Evolutionary conservation across 805 yeast species (phyloP).

Genomic region (Saturnispora ahearnii): DNA sequence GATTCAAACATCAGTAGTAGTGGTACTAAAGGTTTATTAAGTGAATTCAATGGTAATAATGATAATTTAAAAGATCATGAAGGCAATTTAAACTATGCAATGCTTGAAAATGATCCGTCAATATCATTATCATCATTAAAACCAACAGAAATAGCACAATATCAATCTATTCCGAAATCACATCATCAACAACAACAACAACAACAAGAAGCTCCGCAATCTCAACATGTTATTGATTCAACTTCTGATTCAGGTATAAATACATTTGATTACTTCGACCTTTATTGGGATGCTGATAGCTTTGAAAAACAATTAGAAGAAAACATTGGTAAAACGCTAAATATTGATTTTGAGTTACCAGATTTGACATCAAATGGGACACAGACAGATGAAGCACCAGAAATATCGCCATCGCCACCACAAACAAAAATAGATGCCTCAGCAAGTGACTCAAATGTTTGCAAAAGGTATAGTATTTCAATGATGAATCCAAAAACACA

Average conservation of each 20-base stretch:
- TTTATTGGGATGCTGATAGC: constrained; percentile 2
- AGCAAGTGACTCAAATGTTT: not conserved
- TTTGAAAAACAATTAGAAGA: constrained; percentile 7
- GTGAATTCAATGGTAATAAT: not conserved
- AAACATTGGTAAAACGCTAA: constrained; percentile 3
- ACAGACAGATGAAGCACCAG: not conserved
- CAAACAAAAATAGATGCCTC: not conserved
- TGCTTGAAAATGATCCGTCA: not conserved
- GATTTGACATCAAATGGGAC: not conserved
- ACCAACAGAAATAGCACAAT: not conserved
- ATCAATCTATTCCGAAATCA: not conserved
- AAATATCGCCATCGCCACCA: not conserved
- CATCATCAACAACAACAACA: not conserved
- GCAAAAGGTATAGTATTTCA: not conserved
- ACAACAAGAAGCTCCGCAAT: not conserved
- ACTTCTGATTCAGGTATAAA: not conserved
- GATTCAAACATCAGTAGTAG: not conserved
- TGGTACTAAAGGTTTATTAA: not conserved
- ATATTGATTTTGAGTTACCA: constrained; percentile 1
- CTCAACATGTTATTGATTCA: not conserved
- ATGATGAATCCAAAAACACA: constrained; percentile 1
- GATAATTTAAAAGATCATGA: not conserved
- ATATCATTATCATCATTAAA: not conserved
- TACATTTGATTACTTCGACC: constrained; percentile 1
- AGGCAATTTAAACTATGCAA: not conserved